Evolutionary conservation across 1,284 basidiomycete genomes (phyloP), one percentile per base, ranked within the genome.

Genomic region (Naganishia albida): DNA sequence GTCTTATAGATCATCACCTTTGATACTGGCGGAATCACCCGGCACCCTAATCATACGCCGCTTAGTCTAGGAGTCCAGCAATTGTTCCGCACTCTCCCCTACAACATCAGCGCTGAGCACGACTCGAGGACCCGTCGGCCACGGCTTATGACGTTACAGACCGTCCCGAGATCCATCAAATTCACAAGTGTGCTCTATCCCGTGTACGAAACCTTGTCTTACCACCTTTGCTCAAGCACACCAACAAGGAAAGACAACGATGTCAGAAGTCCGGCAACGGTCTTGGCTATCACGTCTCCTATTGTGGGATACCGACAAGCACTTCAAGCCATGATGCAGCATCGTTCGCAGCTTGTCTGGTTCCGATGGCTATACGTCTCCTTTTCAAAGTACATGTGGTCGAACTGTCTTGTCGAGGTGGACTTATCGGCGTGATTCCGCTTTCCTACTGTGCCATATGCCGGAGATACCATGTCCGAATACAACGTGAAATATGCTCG

Each of bases 331-430:
- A 93, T 95, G 87, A 78, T 79, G 67, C 78, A 83, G 67, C 93
- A 97, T 73, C 67, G 78, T 64, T 86, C 85, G 63, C 93, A 97
- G 80, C 79, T 92, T 69, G 85, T 87, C 25, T 96, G 93, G 93
- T 96, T 93, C 80, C 84, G 93, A 54, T 91, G 87, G 84, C 79
- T 93, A 23, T 93, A 94, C 73, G 82, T 95, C 39, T 69, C 78
- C n/a, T 88, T 88, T 72, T 93, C 91, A 38, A 83, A 88, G 68
- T 93, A 95, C 73, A 89, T 96, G 88, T 96, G 92, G 92, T 86
- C 90, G 51, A 93, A 94, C 70, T 86, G 90, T 69, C 88, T 91
- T 83, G 80, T 83, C 20, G 68, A 74, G 50, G 64, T 70, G 10
- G 38, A 60, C 6, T 4, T 60, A 10, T 39, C 8, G 30, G 7